A percentile compares a stretch with the other conserved stretches of the same genome.
Conservation (phyloP, 2,329 filamentous ascomycete species). For the Colletotrichum tamarilloi region DNA sequence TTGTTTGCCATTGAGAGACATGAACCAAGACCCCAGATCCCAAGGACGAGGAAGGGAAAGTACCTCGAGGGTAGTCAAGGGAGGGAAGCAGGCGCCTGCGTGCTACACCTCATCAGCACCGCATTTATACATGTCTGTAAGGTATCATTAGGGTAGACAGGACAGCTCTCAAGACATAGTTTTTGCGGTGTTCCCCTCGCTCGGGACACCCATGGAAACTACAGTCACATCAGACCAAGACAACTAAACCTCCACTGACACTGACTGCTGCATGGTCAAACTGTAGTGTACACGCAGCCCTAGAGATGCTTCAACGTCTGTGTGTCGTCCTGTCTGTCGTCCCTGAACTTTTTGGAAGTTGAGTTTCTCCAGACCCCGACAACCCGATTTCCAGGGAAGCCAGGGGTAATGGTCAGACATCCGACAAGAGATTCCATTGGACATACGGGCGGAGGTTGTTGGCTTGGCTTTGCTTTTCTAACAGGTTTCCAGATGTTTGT, state of each 20-base stretch:
- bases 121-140: background rate
- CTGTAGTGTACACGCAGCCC: slow-evolving; percentile 5
- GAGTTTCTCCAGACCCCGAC: background rate
- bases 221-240: slow-evolving; percentile 22
- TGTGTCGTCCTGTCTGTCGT: background rate
- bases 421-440: slow-evolving; percentile 12
- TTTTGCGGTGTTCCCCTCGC: slow-evolving; percentile 24
- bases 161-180: background rate
- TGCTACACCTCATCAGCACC: background rate
- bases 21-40: background rate
- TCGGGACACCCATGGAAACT: slow-evolving; percentile 22
- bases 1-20: slow-evolving; percentile 1
- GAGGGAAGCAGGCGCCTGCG: background rate
- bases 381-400: background rate
- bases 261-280: background rate
- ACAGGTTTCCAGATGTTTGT: background rate
- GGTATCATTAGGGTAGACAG: background rate
- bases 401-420: slow-evolving; percentile 24
- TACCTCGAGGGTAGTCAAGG: background rate
- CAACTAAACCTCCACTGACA: background rate
- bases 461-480: background rate
- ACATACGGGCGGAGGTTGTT: background rate
- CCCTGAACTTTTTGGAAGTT: background rate
- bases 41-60: background rate
- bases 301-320: slow-evolving; percentile 3